Evolutionary conservation across 495 filamentous ascomycete species (phyloP).

Genomic region (Podospora sp.): DNA sequence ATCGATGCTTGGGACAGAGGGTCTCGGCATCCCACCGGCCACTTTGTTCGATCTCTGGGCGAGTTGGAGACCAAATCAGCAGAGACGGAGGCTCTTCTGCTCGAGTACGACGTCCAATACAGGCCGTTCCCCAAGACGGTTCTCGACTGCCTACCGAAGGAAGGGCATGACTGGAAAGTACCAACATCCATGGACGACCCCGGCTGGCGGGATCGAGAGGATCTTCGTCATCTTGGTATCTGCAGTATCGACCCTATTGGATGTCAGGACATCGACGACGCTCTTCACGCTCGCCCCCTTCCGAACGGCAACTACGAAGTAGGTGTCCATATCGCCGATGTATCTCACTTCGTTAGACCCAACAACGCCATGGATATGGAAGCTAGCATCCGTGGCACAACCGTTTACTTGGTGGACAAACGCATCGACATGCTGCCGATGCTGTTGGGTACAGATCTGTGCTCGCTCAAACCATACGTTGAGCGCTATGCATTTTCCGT

Average conservation of each 20-base stretch:
- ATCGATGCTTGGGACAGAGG: constrained; percentile 95
- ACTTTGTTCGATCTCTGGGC: constrained; percentile 90
- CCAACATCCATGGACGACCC: constrained; percentile 73
- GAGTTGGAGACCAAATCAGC: constrained; percentile 94
- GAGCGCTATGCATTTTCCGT: constrained; percentile 97
- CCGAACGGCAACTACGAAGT: constrained; percentile 96
- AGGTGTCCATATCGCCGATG: constrained; percentile 98
- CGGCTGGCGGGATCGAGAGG: constrained; percentile 81
- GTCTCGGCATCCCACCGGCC: constrained; percentile 87
- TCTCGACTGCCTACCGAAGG: constrained; percentile 84
- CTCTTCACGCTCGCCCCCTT: constrained; percentile 80
- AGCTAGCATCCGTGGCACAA: constrained; percentile 90
- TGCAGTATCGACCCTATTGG: constrained; percentile 97
- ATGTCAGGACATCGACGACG: constrained; percentile 98
- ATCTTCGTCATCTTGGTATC: constrained; percentile 82
- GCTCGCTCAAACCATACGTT: constrained; percentile 95
- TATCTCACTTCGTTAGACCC: constrained; percentile 97
- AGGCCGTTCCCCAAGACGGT: constrained; percentile 95
- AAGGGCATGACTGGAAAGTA: constrained; percentile 94
- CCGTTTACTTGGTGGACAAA: constrained; percentile 97
- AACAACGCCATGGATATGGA: constrained; percentile 97
- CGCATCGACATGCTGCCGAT: constrained; percentile 98
- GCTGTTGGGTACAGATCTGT: constrained; percentile 92
- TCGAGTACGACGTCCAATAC: constrained; percentile 98
- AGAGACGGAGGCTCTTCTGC: constrained; percentile 89